Conservation (phyloP, 2,329 filamentous ascomycete genomes). For the Diaporthe destruens region DNA sequence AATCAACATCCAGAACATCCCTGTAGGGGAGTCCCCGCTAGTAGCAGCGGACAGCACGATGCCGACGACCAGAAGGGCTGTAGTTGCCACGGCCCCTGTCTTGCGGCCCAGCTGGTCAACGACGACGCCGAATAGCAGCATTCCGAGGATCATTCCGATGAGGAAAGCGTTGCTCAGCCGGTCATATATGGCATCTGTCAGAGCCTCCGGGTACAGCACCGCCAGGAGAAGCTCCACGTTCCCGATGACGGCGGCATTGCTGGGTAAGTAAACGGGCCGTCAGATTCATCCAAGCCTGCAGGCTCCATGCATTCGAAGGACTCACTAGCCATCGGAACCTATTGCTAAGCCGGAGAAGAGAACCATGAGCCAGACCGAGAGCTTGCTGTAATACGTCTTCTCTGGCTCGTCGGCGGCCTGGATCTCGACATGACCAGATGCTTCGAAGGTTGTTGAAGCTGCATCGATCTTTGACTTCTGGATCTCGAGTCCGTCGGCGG, state of each 20-base stretch:
- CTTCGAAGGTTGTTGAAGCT: background rate
- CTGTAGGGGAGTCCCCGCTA: slow-evolving; percentile 52
- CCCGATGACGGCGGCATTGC: slow-evolving; percentile 59
- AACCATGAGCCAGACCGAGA: slow-evolving; percentile 58
- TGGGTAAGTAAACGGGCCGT: slow-evolving; percentile 30
- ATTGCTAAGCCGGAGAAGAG: slow-evolving; percentile 60
- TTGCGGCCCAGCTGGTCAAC: slow-evolving; percentile 51
- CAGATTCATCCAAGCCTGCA: background rate
- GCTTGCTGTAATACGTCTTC: slow-evolving; percentile 51
- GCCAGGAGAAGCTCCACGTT: slow-evolving; percentile 58
- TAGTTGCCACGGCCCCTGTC: slow-evolving; percentile 40
- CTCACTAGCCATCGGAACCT: slow-evolving; percentile 59
- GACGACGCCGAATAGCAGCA: slow-evolving; percentile 64
- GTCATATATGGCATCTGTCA: slow-evolving; percentile 60
- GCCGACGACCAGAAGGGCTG: slow-evolving; percentile 58
- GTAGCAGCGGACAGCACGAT: slow-evolving; percentile 61
- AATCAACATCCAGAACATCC: slow-evolving; percentile 66
- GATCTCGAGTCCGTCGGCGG: slow-evolving; percentile 11
- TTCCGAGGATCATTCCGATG: slow-evolving; percentile 67
- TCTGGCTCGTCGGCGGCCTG: slow-evolving; percentile 24
- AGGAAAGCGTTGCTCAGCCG: slow-evolving; percentile 68
- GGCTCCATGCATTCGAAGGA: background rate
- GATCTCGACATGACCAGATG: slow-evolving; percentile 31
- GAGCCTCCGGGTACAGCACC: slow-evolving; percentile 56
- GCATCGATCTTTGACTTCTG: slow-evolving; percentile 27